phyloP scores from a whole-genome alignment of 805 yeast species.

The Kuraishia cidri region DNA sequence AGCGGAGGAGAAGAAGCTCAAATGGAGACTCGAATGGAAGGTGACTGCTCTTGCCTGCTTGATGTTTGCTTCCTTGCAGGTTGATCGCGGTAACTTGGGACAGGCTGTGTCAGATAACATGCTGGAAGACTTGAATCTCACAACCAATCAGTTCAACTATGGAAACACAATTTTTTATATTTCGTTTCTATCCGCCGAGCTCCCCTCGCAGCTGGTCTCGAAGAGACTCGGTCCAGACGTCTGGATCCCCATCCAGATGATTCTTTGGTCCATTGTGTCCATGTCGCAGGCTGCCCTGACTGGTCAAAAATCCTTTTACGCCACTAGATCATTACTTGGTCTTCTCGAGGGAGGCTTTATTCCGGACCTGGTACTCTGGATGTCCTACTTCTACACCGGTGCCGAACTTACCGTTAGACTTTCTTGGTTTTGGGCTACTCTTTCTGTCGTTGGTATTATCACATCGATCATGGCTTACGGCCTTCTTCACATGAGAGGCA shows the following conservation, averaged over 20 bases:
- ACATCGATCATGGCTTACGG: conserved; percentile 25
- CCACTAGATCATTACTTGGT: conserved; percentile 20
- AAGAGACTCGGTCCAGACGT: conserved; percentile 51
- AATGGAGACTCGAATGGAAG: not conserved
- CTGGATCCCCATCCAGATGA: conserved; percentile 37
- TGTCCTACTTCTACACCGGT: conserved; percentile 25
- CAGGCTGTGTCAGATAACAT: not conserved
- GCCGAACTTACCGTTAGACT: conserved; percentile 32
- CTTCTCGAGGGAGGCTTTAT: conserved; percentile 22
- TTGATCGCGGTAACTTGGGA: not conserved
- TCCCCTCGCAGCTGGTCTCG: conserved; percentile 51
- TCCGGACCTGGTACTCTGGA: conserved; percentile 19
- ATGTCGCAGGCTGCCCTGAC: conserved; percentile 15
- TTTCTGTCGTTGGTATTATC: conserved; percentile 28
- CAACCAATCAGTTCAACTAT: conserved; percentile 21
- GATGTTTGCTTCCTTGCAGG: not conserved
- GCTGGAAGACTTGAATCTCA: conserved; percentile 15
- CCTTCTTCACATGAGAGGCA: no score
- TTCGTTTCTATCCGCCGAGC: conserved; percentile 21
- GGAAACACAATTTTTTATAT: conserved; percentile 22
- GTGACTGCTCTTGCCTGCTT: not conserved
- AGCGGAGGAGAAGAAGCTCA: conserved; percentile 7
- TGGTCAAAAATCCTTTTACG: conserved; percentile 15
- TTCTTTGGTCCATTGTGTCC: conserved; percentile 19
- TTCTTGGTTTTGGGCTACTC: conserved; percentile 35